Percentiles rank a stretch among this genome's conserved stretches.
phyloP scores from a whole-genome alignment of 83 land plant species.

The Diphasiastrum complanatum region DNA sequence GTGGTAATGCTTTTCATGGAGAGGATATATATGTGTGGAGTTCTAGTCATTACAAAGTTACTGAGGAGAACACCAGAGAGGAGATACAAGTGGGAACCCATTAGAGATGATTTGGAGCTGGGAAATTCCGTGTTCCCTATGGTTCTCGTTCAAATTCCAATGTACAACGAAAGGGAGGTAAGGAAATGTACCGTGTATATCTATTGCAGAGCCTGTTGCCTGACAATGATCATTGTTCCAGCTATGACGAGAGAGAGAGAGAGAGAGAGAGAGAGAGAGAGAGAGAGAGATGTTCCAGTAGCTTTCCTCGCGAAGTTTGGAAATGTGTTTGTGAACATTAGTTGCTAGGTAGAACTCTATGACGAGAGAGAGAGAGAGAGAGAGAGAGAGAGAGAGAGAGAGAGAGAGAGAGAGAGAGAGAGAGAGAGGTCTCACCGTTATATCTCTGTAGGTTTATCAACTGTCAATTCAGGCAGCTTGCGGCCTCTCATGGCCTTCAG shows the following conservation, averaged over 20 bases:
- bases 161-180: slow-evolving; percentile 69
- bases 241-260: too few species aligned
- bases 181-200: background rate
- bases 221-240: too few species aligned
- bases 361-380: too few species aligned
- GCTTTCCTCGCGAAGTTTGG: too few species aligned
- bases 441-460: slow-evolving; percentile 47
- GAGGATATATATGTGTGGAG: slow-evolving; percentile 53
- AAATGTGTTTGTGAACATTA: too few species aligned
- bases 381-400: too few species aligned
- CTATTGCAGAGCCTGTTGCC: too few species aligned
- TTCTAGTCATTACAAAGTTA: slow-evolving; percentile 39
- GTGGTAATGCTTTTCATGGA: slow-evolving; percentile 58
- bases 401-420: too few species aligned
- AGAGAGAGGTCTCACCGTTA: background rate
- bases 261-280: too few species aligned
- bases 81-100: slow-evolving; percentile 39
- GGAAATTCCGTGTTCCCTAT: slow-evolving; percentile 42
- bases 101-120: slow-evolving; percentile 47
- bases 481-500: slow-evolving; percentile 57
- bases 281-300: too few species aligned
- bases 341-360: too few species aligned
- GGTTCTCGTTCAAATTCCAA: slow-evolving; percentile 63
- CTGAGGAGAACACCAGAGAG: slow-evolving; percentile 34
- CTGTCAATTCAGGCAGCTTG: slow-evolving; percentile 65